Percentiles rank a stretch among this genome's conserved stretches.
These are phyloP conservation scores for Gracilaria gracilis DNA, from an alignment of 23 red algal species.

Conservation along the genomic window DNA sequence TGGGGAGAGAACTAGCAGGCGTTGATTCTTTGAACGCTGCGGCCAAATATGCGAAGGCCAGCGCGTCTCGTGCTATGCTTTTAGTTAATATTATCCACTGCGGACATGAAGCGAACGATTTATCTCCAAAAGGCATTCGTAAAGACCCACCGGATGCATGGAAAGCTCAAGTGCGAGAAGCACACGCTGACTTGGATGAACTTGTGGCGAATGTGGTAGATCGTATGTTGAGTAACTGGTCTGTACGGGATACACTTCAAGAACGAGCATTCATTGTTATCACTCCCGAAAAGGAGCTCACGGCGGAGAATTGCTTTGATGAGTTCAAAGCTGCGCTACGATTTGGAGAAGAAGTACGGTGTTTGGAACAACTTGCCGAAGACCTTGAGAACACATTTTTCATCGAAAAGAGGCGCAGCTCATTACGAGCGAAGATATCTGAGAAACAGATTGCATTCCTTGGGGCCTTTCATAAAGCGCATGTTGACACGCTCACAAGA, in stretches of 20 bases:
- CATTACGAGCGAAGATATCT: slow-evolving; percentile 64
- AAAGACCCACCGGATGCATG: slow-evolving; percentile 9
- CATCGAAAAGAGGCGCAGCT: slow-evolving; percentile 25
- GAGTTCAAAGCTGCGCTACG: slow-evolving; percentile 62
- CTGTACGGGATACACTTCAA: not conserved
- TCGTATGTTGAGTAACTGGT: slow-evolving; percentile 27
- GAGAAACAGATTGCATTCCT: slow-evolving; percentile 68
- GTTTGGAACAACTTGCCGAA: slow-evolving; percentile 41
- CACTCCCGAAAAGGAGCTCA: slow-evolving; percentile 13
- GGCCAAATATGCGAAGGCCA: slow-evolving; percentile 13
- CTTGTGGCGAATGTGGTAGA: slow-evolving; percentile 39
- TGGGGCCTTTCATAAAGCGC: slow-evolving; percentile 63
- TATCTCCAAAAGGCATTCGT: not conserved
- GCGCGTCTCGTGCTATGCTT: slow-evolving; percentile 39
- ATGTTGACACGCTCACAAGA: slow-evolving; percentile 67
- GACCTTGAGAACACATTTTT: slow-evolving; percentile 50
- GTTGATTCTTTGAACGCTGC: slow-evolving; percentile 40
- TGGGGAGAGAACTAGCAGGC: slow-evolving; percentile 29
- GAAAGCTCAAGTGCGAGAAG: slow-evolving; percentile 35
- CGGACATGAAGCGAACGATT: not conserved
- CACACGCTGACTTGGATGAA: slow-evolving; percentile 53
- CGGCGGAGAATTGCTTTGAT: slow-evolving; percentile 62
- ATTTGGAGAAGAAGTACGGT: slow-evolving; percentile 55
- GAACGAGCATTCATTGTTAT: slow-evolving; percentile 45
- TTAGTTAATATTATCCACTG: slow-evolving; percentile 35